Base-by-base conservation (phyloP, 2,329 filamentous ascomycete genomes). In the Didymella sp. region DNA sequence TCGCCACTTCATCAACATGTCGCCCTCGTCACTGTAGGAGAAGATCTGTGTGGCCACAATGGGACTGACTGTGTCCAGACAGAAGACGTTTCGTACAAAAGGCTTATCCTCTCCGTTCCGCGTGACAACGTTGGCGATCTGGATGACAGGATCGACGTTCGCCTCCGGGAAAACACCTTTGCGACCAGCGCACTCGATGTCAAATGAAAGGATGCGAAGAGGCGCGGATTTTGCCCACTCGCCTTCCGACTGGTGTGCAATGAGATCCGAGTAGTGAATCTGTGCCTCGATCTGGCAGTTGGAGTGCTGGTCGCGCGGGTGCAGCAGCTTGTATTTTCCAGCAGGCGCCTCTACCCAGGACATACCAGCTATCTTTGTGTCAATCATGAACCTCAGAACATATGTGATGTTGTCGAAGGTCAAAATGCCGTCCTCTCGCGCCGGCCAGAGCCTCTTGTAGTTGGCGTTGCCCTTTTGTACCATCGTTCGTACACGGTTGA, bases 201-300 rank as follows among this genome's bases (percentile, higher is more conserved):
- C 95, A 71, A 99, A 98, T 4, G 95, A 98, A 42, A 99, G 79
- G 43, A 96, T 89, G 59, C 95, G 88, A 3, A 99, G 81, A 0
- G 95, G 95, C 0, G 96, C 95, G 88, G 98, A 97, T 78, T 97
- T 99, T 25, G 92, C 91, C 92, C 94, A 99, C 73, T 98, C 93
- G 17, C 93, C 94, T 64, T 95, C 89, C 2, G 93, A 87, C 45
- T 90, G 87, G 76, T 98, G 94, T 9, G 95, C 88, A 61, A 97
- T 87, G 8, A 99, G 81, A 68, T 98, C 88, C 56, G 82, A 81
- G 70, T 96, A 96, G 73, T 89, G 88, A 53, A 96, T 86, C 65
- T 88, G 84, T 12, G 94, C 95, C 78, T 99, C 95, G 62, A 99
- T 96, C 77, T 99, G 95, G 75, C 95, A 98, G 69, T 92, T 96